These are phyloP conservation scores for Saururus chinensis DNA, from an alignment of 164 flowering plant species.

Conservation along the genomic window DNA sequence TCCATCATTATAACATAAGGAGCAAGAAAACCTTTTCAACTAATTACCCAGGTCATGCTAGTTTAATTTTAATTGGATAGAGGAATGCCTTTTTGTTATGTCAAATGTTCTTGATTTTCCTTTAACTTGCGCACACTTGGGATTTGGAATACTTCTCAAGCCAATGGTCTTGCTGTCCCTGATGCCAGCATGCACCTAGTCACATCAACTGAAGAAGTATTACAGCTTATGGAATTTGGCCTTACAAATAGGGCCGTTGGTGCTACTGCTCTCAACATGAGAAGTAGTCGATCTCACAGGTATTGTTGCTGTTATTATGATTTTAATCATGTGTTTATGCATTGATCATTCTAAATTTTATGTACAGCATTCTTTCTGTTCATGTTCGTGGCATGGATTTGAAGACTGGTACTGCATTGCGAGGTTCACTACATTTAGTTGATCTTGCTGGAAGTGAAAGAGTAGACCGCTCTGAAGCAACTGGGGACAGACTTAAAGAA, in stretches of 20 bases:
- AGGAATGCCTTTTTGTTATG: too few relatives aligned
- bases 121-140: constrained; percentile 83
- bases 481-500: constrained; percentile 85
- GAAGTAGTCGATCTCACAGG: constrained; percentile 99
- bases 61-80: too few relatives aligned
- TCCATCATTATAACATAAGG: too few relatives aligned
- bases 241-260: constrained; percentile 76
- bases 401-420: constrained; percentile 56
- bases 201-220: constrained; percentile 57
- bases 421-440: constrained; percentile 83
- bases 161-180: constrained; percentile 87
- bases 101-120: constrained; percentile 8
- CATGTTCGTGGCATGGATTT: constrained; percentile 75
- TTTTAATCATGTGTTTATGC: background rate
- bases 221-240: constrained; percentile 70
- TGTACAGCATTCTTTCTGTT: constrained; percentile 75
- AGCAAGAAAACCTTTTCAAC: too few relatives aligned
- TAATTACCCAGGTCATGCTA: too few relatives aligned
- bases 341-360: constrained; percentile 6
- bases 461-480: constrained; percentile 86
- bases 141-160: constrained; percentile 54
- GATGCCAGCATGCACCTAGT: constrained; percentile 90
- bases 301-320: constrained; percentile 10
- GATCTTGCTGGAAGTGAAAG: constrained; percentile 99
- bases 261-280: constrained; percentile 88